Evolutionary conservation across 169 alveolate species (phyloP).

Genomic region (Eimeria necatrix): DNA sequence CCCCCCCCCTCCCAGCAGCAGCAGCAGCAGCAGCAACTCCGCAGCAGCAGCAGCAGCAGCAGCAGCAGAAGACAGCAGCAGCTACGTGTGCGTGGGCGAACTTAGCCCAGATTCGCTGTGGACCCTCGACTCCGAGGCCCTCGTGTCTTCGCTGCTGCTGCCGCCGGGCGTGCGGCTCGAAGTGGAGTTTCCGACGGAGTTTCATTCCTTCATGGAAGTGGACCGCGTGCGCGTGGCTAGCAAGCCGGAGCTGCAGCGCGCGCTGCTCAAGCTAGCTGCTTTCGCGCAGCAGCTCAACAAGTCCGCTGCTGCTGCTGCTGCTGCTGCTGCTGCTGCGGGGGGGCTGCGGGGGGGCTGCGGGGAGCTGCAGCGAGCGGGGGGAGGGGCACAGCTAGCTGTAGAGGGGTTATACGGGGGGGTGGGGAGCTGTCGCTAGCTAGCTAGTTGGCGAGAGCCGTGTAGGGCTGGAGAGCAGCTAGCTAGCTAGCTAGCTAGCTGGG

Average conservation of each 20-base stretch:
- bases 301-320: constrained; percentile 20
- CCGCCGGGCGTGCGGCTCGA: background rate
- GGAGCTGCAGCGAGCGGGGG: too few relatives aligned
- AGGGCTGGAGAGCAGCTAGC: too few relatives aligned
- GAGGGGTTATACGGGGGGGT: too few relatives aligned
- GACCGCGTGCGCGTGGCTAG: background rate
- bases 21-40: too few relatives aligned
- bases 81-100: background rate
- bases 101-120: background rate
- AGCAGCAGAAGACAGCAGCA: background rate
- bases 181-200: constrained; percentile 14
- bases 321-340: constrained; percentile 3
- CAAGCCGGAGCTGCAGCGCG: background rate
- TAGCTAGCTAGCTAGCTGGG: too few relatives aligned
- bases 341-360: too few relatives aligned
- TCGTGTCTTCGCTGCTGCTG: background rate
- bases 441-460: too few relatives aligned
- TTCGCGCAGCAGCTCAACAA: background rate
- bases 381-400: too few relatives aligned
- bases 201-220: background rate
- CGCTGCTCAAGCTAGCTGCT: background rate
- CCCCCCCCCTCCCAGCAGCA: too few relatives aligned
- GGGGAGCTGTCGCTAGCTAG: too few relatives aligned
- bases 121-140: background rate
- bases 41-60: background rate